phyloP scores from a whole-genome alignment of 2,329 filamentous ascomycete species.

The Westerdykella aurantiaca region DNA sequence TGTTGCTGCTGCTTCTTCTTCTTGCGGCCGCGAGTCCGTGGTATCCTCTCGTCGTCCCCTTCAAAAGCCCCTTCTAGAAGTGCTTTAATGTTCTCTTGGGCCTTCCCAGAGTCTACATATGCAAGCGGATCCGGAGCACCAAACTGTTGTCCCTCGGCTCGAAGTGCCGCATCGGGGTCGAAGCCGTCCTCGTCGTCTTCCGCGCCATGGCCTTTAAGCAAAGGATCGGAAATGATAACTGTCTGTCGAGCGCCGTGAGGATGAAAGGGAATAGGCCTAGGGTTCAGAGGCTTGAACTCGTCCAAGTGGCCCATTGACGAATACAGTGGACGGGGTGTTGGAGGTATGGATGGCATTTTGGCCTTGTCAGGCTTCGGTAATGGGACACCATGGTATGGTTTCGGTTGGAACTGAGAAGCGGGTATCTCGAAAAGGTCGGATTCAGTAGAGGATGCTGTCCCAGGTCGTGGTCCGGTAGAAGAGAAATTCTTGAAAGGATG shows the following conservation, averaged over 20 bases:
- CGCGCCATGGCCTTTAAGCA: slow-evolving; percentile 37
- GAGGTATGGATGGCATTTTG: slow-evolving; percentile 40
- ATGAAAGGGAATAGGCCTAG: slow-evolving; percentile 15
- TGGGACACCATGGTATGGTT: slow-evolving; percentile 34
- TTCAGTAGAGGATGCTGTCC: slow-evolving; percentile 21
- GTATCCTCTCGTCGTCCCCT: slow-evolving; percentile 58
- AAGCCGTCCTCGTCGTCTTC: slow-evolving; percentile 42
- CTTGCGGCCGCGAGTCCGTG: slow-evolving; percentile 40
- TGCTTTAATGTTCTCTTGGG: slow-evolving; percentile 71
- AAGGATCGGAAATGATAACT: slow-evolving; percentile 26
- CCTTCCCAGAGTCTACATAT: slow-evolving; percentile 66
- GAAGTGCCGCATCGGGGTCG: slow-evolving; percentile 44
- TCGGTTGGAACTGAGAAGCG: slow-evolving; percentile 28
- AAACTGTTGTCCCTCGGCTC: slow-evolving; percentile 45
- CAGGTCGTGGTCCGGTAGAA: slow-evolving; percentile 18
- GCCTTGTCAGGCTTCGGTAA: slow-evolving; percentile 47
- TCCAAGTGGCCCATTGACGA: slow-evolving; percentile 45
- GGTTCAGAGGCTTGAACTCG: slow-evolving; percentile 36
- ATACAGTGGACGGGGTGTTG: slow-evolving; percentile 49
- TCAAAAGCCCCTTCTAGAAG: slow-evolving; percentile 77
- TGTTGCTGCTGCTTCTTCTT: slow-evolving; percentile 37
- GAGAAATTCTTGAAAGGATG: slow-evolving; percentile 14
- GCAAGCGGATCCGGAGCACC: slow-evolving; percentile 51
- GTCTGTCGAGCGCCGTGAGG: slow-evolving; percentile 36
- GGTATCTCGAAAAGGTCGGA: slow-evolving; percentile 35